Conservation (phyloP, 2,329 filamentous ascomycete genomes). For the Cordyceps cateniannulata region DNA sequence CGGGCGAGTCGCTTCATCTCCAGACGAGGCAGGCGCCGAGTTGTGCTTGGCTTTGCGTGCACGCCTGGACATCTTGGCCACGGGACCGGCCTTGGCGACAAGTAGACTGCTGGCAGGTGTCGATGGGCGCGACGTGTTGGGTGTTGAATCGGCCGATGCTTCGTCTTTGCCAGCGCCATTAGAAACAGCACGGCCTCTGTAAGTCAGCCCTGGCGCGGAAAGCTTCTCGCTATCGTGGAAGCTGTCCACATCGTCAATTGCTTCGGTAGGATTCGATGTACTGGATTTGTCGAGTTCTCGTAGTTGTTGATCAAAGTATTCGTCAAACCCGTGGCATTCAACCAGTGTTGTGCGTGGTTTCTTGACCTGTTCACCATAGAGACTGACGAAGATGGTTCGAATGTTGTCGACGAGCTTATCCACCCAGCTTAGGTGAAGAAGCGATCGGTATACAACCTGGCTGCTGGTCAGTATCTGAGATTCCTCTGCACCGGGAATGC, state of each 20-base stretch:
- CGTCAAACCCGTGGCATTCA: conserved; percentile 74
- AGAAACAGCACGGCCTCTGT: conserved; percentile 29
- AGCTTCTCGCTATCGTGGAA: conserved; percentile 16
- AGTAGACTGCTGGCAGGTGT: conserved; percentile 64
- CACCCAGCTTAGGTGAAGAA: conserved; percentile 93
- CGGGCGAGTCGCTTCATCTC: conserved; percentile 63
- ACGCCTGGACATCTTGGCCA: conserved; percentile 71
- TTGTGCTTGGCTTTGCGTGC: conserved; percentile 65
- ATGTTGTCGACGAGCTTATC: conserved; percentile 96
- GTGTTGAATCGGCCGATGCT: conserved; percentile 61
- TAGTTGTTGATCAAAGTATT: conserved; percentile 92
- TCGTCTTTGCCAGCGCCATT: conserved; percentile 28
- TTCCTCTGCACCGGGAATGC: conserved; percentile 11
- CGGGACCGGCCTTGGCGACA: conserved; percentile 67
- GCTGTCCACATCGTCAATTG: conserved; percentile 19
- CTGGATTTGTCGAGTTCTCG: conserved; percentile 65
- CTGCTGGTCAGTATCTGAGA: neutral
- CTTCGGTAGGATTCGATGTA: conserved; percentile 23
- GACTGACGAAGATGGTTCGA: conserved; percentile 80
- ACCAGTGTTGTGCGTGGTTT: conserved; percentile 72
- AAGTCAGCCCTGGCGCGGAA: conserved; percentile 33
- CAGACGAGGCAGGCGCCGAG: conserved; percentile 66
- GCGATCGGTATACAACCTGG: conserved; percentile 91
- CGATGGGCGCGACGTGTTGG: conserved; percentile 70
- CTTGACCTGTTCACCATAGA: conserved; percentile 83